phyloP scores from a whole-genome alignment of 2,329 filamentous ascomycete genomes.

The Tolypocladium sp. region DNA sequence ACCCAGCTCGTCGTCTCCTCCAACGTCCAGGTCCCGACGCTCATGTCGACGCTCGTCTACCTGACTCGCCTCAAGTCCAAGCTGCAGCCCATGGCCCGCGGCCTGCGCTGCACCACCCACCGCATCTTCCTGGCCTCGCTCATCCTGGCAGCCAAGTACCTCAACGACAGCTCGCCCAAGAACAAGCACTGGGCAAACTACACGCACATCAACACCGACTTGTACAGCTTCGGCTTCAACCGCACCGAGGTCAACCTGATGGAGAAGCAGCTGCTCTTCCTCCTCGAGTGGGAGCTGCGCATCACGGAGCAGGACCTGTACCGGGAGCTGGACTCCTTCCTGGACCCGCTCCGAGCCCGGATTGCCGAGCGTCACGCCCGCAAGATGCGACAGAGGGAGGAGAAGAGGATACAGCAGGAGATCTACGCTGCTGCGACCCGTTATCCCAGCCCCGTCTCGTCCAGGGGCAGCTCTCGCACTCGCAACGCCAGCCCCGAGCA shows the following conservation, averaged over 20 bases:
- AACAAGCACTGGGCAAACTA: constrained; percentile 99
- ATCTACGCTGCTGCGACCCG: constrained; percentile 23
- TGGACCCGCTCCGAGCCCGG: constrained; percentile 68
- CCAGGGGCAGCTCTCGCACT: constrained; percentile 32
- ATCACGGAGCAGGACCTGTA: constrained; percentile 82
- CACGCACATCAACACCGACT: constrained; percentile 62
- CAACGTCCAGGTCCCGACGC: constrained; percentile 91
- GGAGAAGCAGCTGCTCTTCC: constrained; percentile 95
- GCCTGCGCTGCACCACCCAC: constrained; percentile 92
- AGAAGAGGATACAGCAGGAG: constrained; percentile 31
- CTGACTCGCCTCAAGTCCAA: constrained; percentile 73
- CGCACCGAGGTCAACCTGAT: constrained; percentile 96
- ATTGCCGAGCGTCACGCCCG: constrained; percentile 41
- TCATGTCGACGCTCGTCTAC: constrained; percentile 96
- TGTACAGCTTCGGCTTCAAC: constrained; percentile 75
- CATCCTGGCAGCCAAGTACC: constrained; percentile 87
- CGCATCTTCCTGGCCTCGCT: constrained; percentile 90
- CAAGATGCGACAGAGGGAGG: constrained; percentile 39
- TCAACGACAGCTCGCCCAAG: constrained; percentile 97
- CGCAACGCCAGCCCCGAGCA: constrained; percentile 31
- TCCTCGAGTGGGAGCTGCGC: constrained; percentile 88
- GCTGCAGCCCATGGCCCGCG: constrained; percentile 89
- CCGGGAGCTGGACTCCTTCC: constrained; percentile 76
- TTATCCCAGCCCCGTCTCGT: constrained; percentile 37
- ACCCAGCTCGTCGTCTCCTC: constrained; percentile 81